Conservation (phyloP, 768 basidiomycete genomes). For the Collybia sp. region DNA sequence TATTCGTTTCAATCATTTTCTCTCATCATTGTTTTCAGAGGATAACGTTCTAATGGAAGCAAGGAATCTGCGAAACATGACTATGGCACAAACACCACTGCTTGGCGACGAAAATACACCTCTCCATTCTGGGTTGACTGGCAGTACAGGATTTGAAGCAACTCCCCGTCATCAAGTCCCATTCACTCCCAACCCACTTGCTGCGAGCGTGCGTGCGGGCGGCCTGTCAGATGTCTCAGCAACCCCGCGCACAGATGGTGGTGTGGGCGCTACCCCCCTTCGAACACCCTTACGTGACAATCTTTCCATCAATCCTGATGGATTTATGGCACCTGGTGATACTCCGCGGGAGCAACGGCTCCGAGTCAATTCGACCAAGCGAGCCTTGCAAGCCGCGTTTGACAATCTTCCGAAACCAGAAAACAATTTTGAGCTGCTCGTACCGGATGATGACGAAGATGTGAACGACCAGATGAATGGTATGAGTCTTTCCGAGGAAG, state of each 20-base stretch:
- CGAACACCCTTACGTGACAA: constrained; percentile 95
- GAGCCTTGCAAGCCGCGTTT: constrained; percentile 78
- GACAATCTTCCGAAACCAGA: constrained; percentile 84
- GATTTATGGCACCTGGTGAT: constrained; percentile 46
- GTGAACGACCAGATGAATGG: constrained; percentile 46
- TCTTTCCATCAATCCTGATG: constrained; percentile 82
- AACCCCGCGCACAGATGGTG: constrained; percentile 45
- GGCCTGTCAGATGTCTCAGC: constrained; percentile 41
- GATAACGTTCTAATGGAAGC: constrained; percentile 95
- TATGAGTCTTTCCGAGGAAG: constrained; percentile 56
- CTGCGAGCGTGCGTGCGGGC: constrained; percentile 63
- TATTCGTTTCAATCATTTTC: background rate
- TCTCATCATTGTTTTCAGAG: constrained; percentile 43
- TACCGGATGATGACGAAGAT: constrained; percentile 78
- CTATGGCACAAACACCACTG: constrained; percentile 86
- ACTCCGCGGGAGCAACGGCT: constrained; percentile 78
- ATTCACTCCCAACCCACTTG: constrained; percentile 95
- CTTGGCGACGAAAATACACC: constrained; percentile 98
- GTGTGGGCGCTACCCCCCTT: constrained; percentile 68
- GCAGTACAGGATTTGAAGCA: constrained; percentile 92
- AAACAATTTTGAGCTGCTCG: constrained; percentile 94
- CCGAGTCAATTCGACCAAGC: constrained; percentile 60
- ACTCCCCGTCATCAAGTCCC: constrained; percentile 89
- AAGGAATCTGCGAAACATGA: constrained; percentile 93
- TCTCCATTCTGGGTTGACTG: constrained; percentile 65